Conservation (phyloP, 208 protist genomes). For the Leishmania braziliensis region DNA sequence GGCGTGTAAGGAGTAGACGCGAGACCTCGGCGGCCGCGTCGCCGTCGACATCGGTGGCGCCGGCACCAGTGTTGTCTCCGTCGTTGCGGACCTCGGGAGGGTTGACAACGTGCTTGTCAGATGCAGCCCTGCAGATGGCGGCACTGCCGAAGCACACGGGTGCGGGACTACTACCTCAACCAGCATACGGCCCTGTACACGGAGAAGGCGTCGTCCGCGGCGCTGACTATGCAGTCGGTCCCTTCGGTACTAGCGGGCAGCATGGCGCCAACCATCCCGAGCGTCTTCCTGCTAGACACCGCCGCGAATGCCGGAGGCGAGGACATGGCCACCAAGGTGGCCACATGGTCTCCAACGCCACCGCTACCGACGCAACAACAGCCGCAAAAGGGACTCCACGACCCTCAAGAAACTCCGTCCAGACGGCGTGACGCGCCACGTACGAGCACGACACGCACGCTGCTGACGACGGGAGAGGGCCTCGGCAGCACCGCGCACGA, state of each 20-base stretch:
- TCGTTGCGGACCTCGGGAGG: too few relatives aligned
- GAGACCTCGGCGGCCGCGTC: neutral
- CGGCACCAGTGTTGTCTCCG: neutral
- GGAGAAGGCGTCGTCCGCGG: neutral
- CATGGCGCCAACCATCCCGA: neutral
- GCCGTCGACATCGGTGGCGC: neutral
- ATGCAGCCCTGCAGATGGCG: too few relatives aligned
- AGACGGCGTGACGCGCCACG: neutral
- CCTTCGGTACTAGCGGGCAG: neutral
- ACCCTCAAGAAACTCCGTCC: neutral
- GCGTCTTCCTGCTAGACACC: neutral
- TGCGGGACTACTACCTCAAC: conserved; percentile 19
- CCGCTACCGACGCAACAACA: neutral
- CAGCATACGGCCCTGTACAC: conserved; percentile 6
- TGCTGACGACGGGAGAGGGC: neutral
- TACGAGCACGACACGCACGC: neutral
- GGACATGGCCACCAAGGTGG: neutral
- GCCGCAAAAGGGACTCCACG: too few relatives aligned
- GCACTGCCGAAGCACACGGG: too few relatives aligned
- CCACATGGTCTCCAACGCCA: neutral
- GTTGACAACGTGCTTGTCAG: neutral
- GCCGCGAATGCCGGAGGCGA: neutral
- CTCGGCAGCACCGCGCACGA: neutral
- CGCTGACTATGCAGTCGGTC: neutral
- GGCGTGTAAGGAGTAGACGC: neutral